Evolutionary conservation across 2,329 filamentous ascomycete genomes (phyloP).

Genomic region (Verticillium albo-atrum): DNA sequence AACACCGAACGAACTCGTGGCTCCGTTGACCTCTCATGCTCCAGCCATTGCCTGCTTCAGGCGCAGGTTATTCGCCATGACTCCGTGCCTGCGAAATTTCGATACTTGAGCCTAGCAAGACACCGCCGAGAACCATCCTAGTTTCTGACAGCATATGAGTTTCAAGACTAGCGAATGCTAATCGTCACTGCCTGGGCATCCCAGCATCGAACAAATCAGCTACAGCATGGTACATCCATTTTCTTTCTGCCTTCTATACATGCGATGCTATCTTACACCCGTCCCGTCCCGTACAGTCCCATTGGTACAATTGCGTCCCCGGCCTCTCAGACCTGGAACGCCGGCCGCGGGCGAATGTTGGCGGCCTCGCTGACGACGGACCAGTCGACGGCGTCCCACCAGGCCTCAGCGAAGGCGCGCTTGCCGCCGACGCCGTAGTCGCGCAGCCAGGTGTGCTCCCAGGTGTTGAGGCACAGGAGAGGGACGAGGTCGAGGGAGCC

Average conservation of each 20-base stretch:
- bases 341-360: slow-evolving; percentile 5
- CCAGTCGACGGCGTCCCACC: slow-evolving; percentile 93
- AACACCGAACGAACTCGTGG: too few species aligned
- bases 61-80: too few species aligned
- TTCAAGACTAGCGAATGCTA: too few species aligned
- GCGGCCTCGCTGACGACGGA: slow-evolving; percentile 53
- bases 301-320: neutral
- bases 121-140: too few species aligned
- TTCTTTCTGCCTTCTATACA: slow-evolving; percentile 5
- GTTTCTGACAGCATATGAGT: neutral
- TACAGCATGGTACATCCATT: slow-evolving; percentile 11
- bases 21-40: too few species aligned
- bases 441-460: slow-evolving; percentile 88
- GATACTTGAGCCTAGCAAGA: too few species aligned
- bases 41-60: too few species aligned
- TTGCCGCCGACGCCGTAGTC: slow-evolving; percentile 79
- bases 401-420: slow-evolving; percentile 66
- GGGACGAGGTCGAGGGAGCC: slow-evolving; percentile 68
- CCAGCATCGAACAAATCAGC: neutral
- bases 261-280: slow-evolving; percentile 1
- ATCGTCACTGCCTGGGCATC: neutral
- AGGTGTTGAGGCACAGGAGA: slow-evolving; percentile 88
- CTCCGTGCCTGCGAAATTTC: too few species aligned
- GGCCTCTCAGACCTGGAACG: neutral
- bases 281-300: neutral